Evolutionary conservation across 163 green algal species (phyloP).

Genomic region (Scenedesmus sp.): DNA sequence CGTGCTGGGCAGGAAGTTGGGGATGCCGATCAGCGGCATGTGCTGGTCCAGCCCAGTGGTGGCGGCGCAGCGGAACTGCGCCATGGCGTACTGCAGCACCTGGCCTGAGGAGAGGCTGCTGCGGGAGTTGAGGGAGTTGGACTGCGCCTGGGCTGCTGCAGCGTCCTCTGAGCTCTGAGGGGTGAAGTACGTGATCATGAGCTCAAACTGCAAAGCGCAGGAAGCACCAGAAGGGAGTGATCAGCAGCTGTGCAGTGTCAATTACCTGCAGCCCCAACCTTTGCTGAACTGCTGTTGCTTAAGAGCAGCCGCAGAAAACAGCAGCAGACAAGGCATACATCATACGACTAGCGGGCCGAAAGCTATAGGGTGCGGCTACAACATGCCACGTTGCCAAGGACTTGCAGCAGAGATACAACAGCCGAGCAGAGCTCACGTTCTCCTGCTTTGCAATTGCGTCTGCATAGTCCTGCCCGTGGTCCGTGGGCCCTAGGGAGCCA

Average conservation of each 20-base stretch:
- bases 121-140: not conserved
- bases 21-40: slow-evolving; percentile 67
- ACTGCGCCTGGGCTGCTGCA: not conserved
- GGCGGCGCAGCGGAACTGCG: slow-evolving; percentile 59
- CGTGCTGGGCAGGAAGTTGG: slow-evolving; percentile 51
- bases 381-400: not conserved
- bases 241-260: too few species aligned
- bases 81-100: slow-evolving; percentile 25
- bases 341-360: too few species aligned
- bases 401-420: not conserved
- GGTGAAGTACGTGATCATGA: slow-evolving; percentile 39
- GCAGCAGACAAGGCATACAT: too few species aligned
- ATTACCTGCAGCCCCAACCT: too few species aligned
- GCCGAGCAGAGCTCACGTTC: not conserved
- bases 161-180: slow-evolving; percentile 1
- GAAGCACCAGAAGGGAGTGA: not conserved
- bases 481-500: not conserved
- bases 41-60: slow-evolving; percentile 55
- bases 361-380: too few species aligned
- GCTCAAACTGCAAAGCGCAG: slow-evolving; percentile 46
- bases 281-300: too few species aligned
- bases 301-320: too few species aligned
- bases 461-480: not conserved
- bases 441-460: slow-evolving; percentile 17
- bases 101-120: too few species aligned